phyloP scores from a whole-genome alignment of 352 stramenopile genomes.

The Phytophthora pseudosyringae region DNA sequence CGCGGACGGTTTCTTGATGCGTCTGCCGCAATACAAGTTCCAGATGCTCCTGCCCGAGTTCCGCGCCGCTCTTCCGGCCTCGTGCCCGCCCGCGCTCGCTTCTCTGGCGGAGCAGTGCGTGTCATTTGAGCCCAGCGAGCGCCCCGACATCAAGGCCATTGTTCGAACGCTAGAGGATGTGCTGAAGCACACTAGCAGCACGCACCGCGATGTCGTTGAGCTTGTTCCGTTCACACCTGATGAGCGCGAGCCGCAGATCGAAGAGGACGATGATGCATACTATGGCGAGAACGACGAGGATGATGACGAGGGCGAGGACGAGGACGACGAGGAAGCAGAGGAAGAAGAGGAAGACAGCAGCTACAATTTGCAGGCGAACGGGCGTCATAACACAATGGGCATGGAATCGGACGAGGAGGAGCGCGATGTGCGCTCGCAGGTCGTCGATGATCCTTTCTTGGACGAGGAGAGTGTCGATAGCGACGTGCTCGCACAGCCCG shows the following conservation, averaged over 20 bases:
- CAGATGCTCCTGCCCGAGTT: conserved; percentile 69
- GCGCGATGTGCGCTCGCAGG: conserved; percentile 34
- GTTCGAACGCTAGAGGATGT: conserved; percentile 53
- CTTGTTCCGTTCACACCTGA: conserved; percentile 68
- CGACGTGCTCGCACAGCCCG: conserved; percentile 31
- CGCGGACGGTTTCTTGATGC: conserved; percentile 80
- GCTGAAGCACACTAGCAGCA: conserved; percentile 38
- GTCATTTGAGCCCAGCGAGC: conserved; percentile 76
- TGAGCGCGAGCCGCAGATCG: conserved; percentile 68
- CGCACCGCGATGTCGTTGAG: conserved; percentile 43
- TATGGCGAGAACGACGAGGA: conserved; percentile 63
- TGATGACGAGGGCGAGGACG: conserved; percentile 51
- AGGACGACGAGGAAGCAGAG: conserved; percentile 42
- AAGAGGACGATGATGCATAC: conserved; percentile 61
- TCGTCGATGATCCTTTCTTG: conserved; percentile 42
- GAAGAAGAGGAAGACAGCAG: conserved; percentile 46
- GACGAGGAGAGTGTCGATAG: conserved; percentile 41
- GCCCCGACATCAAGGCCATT: conserved; percentile 55
- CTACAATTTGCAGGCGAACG: conserved; percentile 30
- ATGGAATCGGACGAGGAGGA: conserved; percentile 53
- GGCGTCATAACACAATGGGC: conserved; percentile 47
- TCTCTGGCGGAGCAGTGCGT: conserved; percentile 74
- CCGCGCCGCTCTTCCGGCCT: conserved; percentile 59
- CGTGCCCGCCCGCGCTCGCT: conserved; percentile 65
- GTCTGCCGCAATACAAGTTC: conserved; percentile 87